A percentile compares a stretch with the other conserved stretches of the same genome.
Evolutionary conservation across 2,329 filamentous ascomycete genomes (phyloP).

Genomic region (Talaromyces sp.): DNA sequence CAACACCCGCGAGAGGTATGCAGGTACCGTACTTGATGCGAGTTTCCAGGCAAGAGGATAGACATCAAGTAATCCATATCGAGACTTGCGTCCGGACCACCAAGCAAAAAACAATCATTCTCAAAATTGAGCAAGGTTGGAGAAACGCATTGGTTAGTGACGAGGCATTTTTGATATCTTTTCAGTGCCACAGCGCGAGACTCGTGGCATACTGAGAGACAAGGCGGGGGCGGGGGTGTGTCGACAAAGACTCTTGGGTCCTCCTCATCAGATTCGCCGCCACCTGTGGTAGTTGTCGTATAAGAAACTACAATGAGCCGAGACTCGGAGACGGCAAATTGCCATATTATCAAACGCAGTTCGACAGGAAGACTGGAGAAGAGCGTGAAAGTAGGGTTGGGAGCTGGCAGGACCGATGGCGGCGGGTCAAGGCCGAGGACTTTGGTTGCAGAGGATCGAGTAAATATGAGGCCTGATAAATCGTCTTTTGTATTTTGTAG

Average conservation of each 20-base stretch:
- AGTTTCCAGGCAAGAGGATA: not conserved
- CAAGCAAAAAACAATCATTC: not conserved
- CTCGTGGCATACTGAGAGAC: not conserved
- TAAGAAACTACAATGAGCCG: constrained; percentile 1
- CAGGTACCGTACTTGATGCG: not conserved
- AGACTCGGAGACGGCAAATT: not conserved
- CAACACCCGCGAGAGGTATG: not conserved
- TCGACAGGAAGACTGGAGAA: not conserved
- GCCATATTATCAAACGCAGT: not conserved
- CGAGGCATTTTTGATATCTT: not conserved
- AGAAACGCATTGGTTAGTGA: not conserved
- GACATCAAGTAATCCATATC: not conserved
- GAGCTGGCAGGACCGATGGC: not conserved
- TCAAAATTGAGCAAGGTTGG: not conserved
- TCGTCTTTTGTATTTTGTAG: not conserved
- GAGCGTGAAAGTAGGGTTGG: not conserved
- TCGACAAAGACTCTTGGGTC: not conserved
- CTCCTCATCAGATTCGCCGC: not conserved
- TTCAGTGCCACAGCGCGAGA: not conserved
- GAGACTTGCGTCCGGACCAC: not conserved
- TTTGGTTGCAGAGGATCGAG: constrained; percentile 2
- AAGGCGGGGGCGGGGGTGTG: not conserved
- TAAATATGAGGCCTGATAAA: constrained; percentile 1
- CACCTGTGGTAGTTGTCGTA: not conserved
- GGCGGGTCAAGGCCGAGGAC: not conserved